Percentiles rank a stretch among this genome's conserved stretches.
These are phyloP conservation scores for Debaryomycetaceae sp. DNA, from an alignment of 1,139 yeast genomes.

Conservation along the genomic window DNA sequence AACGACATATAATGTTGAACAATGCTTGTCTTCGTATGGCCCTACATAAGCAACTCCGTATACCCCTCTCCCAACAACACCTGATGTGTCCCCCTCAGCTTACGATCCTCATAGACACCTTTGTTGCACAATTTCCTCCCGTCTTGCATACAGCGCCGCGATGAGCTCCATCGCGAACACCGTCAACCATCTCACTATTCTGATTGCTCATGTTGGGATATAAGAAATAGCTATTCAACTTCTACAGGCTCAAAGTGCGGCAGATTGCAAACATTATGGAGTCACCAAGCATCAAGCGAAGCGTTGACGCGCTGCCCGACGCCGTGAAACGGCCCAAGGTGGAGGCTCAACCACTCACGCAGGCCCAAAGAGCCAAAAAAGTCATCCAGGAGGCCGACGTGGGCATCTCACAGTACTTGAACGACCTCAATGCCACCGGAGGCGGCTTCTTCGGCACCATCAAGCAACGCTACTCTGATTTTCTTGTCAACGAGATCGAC, in stretches of 20 bases:
- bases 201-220: slow-evolving; percentile 10
- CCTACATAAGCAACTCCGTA: no score
- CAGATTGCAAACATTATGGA: slow-evolving; percentile 1
- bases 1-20: no score
- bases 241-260: neutral
- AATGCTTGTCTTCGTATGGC: no score
- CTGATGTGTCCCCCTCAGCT: no score
- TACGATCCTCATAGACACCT: no score
- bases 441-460: slow-evolving; percentile 74
- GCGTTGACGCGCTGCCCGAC: slow-evolving; percentile 7
- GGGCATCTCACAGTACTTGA: slow-evolving; percentile 74
- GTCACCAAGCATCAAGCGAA: slow-evolving; percentile 1
- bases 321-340: slow-evolving; percentile 7
- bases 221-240: slow-evolving; percentile 12
- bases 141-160: no score
- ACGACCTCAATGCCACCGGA: slow-evolving; percentile 30
- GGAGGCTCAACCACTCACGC: slow-evolving; percentile 7
- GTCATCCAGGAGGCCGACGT: slow-evolving; percentile 60
- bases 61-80: no score
- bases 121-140: no score
- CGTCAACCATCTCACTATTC: slow-evolving; percentile 3
- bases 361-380: slow-evolving; percentile 10
- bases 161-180: no score
- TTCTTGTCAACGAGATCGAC: slow-evolving; percentile 85
- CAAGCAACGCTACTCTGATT: slow-evolving; percentile 91